Evolutionary conservation across 192 early-diverging fungal species (phyloP).

Genomic region (Gamsiella multidivaricata): DNA sequence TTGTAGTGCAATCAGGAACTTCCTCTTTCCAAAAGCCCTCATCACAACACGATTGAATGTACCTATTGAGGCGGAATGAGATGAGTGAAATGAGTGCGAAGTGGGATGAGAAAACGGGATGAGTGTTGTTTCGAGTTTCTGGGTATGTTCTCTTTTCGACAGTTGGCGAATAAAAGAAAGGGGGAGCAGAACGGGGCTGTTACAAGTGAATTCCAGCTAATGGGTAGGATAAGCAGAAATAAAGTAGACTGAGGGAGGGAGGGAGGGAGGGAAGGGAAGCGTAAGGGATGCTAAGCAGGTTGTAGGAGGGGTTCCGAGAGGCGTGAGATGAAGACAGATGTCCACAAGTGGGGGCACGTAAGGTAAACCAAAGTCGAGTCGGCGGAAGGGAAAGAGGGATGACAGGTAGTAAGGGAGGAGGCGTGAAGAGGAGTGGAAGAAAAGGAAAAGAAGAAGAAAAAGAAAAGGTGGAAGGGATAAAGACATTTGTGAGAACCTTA

Average conservation of each 20-base stretch:
- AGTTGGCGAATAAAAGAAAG: too few species aligned
- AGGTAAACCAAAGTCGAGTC: conserved; percentile 1
- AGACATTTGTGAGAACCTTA: too few species aligned
- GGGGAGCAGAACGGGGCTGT: not conserved
- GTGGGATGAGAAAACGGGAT: not conserved
- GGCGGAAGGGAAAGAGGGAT: not conserved
- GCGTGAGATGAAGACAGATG: not conserved
- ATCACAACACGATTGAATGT: not conserved
- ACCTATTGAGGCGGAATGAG: not conserved
- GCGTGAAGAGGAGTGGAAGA: conserved; percentile 1
- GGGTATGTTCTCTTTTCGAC: too few species aligned
- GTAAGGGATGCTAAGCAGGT: too few species aligned
- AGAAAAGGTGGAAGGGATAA: not conserved
- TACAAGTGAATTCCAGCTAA: not conserved
- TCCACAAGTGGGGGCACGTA: too few species aligned
- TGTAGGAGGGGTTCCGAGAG: not conserved
- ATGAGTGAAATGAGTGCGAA: not conserved
- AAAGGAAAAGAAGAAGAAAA: not conserved
- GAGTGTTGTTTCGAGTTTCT: not conserved
- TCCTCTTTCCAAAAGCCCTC: too few species aligned
- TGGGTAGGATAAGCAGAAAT: not conserved
- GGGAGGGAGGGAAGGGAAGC: not conserved
- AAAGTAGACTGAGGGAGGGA: not conserved
- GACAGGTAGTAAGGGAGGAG: not conserved
- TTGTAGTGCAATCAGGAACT: too few species aligned